Evolutionary conservation across 306 rosid genomes (phyloP), one percentile per base, ranked within the genome.

Genomic region (Lathyrus tuberosus): DNA sequence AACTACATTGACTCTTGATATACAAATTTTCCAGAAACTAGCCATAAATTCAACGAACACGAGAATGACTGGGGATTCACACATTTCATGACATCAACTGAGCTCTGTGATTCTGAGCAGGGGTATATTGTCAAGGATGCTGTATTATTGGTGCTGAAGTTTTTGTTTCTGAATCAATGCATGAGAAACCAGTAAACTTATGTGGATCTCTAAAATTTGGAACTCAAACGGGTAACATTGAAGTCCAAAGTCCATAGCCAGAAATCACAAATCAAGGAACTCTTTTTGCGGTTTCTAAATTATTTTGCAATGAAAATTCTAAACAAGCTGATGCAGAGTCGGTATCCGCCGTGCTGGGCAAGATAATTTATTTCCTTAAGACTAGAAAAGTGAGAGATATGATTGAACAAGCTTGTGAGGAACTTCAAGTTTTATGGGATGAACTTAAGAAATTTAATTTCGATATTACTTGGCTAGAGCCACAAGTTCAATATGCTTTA

Each of bases 401-500:
- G 2, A 22, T 1, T 22, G 24, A 22, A 22, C 24, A 22, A 2
- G 24, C 24, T 22, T 22, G 24, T 22, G 24, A 22, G 24, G 24
- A 22, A 22, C 24, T 22, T 22, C 24, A 22, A 22, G 24, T 22
- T 22, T 22, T 22, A 22, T 22, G 24, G 24, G 30, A 28, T 4
- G 30, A 28, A 28, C 30, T 28, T 28, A 28, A 28, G 30, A 28
- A 28, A 28, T 28, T 28, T 28, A 52, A 52, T 17, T 71, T 78
- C 58, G 78, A 71, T n/a, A 48, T 78, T 47, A 53, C 26, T 7
- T 78, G 82, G 82, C 6, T 78, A 33, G 71, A 78, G 78, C 71
- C 78, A 3, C 67, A 67, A 51, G 78, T 78, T 67, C 43, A 78
- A 51, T 78, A 51, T 3, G 77, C 75, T 46, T 72, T 78, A 28